Base-by-base conservation (phyloP, 768 basidiomycete genomes). In the Mycena filopes region DNA sequence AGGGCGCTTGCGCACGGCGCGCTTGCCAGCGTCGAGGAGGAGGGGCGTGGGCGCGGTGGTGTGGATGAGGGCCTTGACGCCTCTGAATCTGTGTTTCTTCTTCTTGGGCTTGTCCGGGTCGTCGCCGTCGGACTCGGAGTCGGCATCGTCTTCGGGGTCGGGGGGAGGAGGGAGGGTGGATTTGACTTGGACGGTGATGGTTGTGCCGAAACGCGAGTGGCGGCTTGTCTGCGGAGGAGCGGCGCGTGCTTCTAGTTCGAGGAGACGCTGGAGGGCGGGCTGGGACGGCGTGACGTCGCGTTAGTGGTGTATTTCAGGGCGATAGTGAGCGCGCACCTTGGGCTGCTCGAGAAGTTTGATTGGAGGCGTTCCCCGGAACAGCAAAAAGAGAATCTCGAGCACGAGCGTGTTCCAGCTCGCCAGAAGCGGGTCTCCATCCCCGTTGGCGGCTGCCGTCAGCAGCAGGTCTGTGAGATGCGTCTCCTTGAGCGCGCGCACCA, bases 131-230 rank as follows among this genome's bases (percentile, higher is more conserved):
- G 9, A 36, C 10, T 2, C 36, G 36, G 15, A 10, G 15, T 36
- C 15, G 36, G 10, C 36, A 9, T 9, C 28, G 72, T 82, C 75
- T 86, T 87, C 67, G 84, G 85, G 16, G 88, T 76, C 63, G n/a
- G n/a, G n/a, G n/a, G n/a, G n/a, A n/a, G n/a, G 36, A 36, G 36
- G 36, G 36, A 36, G 5, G 36, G 36, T 15, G 11, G 36, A 11
- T 36, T 89, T 91, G 45, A 92, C 81, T 66, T 84, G 87, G 56
- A 99, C 90, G 23, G 91, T 81, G 68, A 99, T 90, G 11, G 96
- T 99, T 3, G 98, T 99, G 1, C 98, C 98, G 77, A 99, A 99
- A 50, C 96, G 89, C 26, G 95, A 95, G 79, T 99, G 98, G 33
- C 98, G 87, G 23, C 95, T 93, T 55, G 89, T 79, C 20, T 83